Conservation (phyloP, 257 asterid species). For the Phtheirospermum japonicum region DNA sequence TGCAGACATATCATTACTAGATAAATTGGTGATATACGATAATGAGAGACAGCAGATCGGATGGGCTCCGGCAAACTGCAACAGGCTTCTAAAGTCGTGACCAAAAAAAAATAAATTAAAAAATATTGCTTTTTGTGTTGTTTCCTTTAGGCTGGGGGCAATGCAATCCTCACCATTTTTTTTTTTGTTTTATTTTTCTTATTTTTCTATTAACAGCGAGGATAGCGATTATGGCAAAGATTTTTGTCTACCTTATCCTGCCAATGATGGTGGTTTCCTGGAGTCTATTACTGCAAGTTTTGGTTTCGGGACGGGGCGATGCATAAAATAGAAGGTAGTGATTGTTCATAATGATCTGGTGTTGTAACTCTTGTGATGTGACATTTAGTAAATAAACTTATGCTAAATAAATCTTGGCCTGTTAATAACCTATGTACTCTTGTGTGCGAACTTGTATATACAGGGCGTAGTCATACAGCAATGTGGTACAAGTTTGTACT, state of each 20-base stretch:
- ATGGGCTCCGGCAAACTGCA: constrained; percentile 65
- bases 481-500: no score
- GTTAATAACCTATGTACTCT: no score
- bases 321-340: constrained; percentile 37
- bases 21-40: constrained; percentile 84
- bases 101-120: constrained; percentile 17
- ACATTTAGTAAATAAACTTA: no score
- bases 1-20: constrained; percentile 76
- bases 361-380: not conserved
- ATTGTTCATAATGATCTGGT: not conserved
- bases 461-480: no score
- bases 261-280: constrained; percentile 29
- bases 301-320: constrained; percentile 24
- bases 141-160: constrained; percentile 39
- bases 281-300: constrained; percentile 26
- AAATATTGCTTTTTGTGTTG: not conserved
- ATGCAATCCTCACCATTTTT: constrained; percentile 39
- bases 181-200: constrained; percentile 25
- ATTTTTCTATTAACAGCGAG: constrained; percentile 35
- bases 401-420: no score
- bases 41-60: constrained; percentile 70
- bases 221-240: constrained; percentile 25
- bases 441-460: no score
- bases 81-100: constrained; percentile 56
- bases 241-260: constrained; percentile 23